Base-by-base conservation (phyloP, 2,329 filamentous ascomycete genomes). In the Ceratocystis eucalypticola region DNA sequence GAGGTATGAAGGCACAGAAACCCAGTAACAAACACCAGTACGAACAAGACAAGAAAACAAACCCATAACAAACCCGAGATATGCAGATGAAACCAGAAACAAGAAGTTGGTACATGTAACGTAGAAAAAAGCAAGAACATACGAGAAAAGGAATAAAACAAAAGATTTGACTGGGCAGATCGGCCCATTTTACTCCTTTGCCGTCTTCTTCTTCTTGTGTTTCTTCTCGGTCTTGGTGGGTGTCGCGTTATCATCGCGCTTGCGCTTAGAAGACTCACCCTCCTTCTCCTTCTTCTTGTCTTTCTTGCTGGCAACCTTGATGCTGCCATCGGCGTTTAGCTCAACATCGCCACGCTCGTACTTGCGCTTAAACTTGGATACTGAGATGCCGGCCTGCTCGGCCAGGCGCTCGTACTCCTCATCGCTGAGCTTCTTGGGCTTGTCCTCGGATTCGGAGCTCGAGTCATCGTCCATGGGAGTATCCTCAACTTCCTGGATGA, bases 331-430 rank as follows among this genome's bases (percentile, higher is more conserved):
- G 12, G 78, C 77, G 71, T 80, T 81, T 70, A 91, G 77, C 73
- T 84, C 80, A 70, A 91, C 87, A 72, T 91, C 87, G 46, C 88
- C 88, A 69, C 86, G 82, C 76, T 89, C 88, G 70, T 85, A 85
- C 80, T 91, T 91, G 74, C 86, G 82, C 80, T 88, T 85, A 78
- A 91, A 91, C 77, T 89, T 88, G 78, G 84, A 84, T 65, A 88
- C 82, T 6, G 86, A 88, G 68, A 91, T 79, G 69, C 87, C 88
- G 7, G 86, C 84, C 70, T 82, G 80, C 68, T 82, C 83, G 50
- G 88, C 88, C 59, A 87, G 75, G 57, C 80, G 79, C 74, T 82
- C 80, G 70, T 73, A 72, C 66, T 74, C 71, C 68, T 74, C 73
- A 37, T 71, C 71, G 68, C 72, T 72, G 69, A 74, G 72, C 68